Evolutionary conservation across 2,329 filamentous ascomycete species (phyloP).

Genomic region (Huntiella savannae): DNA sequence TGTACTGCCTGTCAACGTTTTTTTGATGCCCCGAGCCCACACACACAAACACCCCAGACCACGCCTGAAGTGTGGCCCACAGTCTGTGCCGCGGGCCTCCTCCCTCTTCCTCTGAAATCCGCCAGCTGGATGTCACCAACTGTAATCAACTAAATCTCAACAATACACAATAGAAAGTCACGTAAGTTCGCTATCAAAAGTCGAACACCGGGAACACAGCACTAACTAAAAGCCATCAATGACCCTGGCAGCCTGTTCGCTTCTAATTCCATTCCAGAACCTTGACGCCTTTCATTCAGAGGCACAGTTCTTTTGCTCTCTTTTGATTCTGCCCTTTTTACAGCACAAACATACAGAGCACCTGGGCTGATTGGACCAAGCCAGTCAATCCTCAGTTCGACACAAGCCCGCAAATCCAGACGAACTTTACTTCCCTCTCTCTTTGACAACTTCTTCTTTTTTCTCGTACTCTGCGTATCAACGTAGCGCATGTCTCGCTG

Average conservation of each 20-base stretch:
- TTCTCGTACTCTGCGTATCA: not conserved
- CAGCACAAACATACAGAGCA: slow-evolving; percentile 1
- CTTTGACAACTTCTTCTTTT: slow-evolving; percentile 1
- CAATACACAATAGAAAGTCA: too few relatives aligned
- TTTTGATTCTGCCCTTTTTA: not conserved
- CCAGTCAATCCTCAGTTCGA: slow-evolving; percentile 2
- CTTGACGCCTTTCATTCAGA: not conserved
- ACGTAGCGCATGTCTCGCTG: not conserved
- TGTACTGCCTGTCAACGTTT: too few relatives aligned
- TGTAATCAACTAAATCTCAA: too few relatives aligned
- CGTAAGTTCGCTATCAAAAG: too few relatives aligned
- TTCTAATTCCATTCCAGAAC: slow-evolving; percentile 8
- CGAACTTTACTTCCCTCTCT: not conserved
- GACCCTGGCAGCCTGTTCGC: not conserved
- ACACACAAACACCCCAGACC: too few relatives aligned
- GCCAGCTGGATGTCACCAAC: too few relatives aligned
- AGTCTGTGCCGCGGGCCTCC: not conserved
- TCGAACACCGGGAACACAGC: too few relatives aligned
- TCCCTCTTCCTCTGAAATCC: not conserved
- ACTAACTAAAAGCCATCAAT: too few relatives aligned
- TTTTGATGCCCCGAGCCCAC: too few relatives aligned
- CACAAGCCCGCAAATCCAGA: slow-evolving; percentile 1
- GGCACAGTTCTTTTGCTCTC: not conserved
- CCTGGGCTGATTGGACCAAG: slow-evolving; percentile 2
- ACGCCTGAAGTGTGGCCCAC: too few relatives aligned